These are phyloP conservation scores for Theileria orientalis DNA, from an alignment of 169 alveolate species.

Conservation along the genomic window DNA sequence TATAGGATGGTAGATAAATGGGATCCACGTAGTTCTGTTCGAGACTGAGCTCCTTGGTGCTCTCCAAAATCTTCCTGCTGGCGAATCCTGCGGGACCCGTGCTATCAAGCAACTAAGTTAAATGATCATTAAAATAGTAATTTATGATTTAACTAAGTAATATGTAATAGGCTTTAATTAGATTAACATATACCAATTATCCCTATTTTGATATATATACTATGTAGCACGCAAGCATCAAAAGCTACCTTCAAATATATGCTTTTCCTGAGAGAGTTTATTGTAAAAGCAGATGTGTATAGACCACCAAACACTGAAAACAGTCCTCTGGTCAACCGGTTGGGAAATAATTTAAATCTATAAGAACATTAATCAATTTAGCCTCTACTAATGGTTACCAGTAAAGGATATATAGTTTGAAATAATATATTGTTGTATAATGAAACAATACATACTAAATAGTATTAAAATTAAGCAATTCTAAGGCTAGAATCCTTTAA, in stretches of 20 bases:
- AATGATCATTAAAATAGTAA: no score
- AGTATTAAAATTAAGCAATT: not conserved
- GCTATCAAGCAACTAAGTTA: slow-evolving; percentile 21
- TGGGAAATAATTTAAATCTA: not conserved
- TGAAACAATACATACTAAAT: no score
- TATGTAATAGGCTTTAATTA: not conserved
- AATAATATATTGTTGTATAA: not conserved
- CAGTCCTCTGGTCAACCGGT: not conserved
- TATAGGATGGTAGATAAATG: not conserved
- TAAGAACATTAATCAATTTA: not conserved
- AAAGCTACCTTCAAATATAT: slow-evolving; percentile 25
- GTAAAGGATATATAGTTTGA: no score
- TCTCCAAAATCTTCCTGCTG: slow-evolving; percentile 16
- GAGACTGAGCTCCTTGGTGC: not conserved
- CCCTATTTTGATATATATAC: no score
- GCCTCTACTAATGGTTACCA: no score
- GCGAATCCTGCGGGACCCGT: slow-evolving; percentile 40
- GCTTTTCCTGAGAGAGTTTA: slow-evolving; percentile 23
- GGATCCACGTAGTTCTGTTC: not conserved
- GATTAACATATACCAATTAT: not conserved
- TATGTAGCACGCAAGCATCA: no score
- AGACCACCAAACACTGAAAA: slow-evolving; percentile 30
- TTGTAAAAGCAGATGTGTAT: slow-evolving; percentile 23
- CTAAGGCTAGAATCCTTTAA: no score
- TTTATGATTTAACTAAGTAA: not conserved